These are phyloP conservation scores for Phycomyces blakesleeanus DNA, from an alignment of 192 early-diverging fungal genomes.

Conservation along the genomic window DNA sequence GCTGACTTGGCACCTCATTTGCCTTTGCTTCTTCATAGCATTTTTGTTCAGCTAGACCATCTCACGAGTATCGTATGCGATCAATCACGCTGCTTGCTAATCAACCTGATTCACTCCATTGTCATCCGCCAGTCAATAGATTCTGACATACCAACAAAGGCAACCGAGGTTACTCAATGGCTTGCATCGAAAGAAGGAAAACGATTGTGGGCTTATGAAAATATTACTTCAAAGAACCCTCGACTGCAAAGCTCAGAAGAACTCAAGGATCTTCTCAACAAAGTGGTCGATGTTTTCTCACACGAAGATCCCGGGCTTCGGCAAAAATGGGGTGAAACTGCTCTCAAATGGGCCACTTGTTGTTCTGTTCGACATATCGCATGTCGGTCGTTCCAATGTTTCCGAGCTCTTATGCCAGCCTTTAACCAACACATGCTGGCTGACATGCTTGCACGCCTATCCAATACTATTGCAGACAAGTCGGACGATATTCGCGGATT, in stretches of 20 bases:
- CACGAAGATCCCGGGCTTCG: slow-evolving; percentile 45
- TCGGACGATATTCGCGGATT: slow-evolving; percentile 78
- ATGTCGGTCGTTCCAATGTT: slow-evolving; percentile 81
- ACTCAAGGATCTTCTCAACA: slow-evolving; percentile 45
- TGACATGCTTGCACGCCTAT: slow-evolving; percentile 70
- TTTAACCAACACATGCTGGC: slow-evolving; percentile 74
- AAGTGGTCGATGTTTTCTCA: slow-evolving; percentile 47
- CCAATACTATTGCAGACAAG: slow-evolving; percentile 72
- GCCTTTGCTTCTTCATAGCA: slow-evolving; percentile 66
- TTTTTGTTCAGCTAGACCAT: slow-evolving; percentile 83
- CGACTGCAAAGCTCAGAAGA: slow-evolving; percentile 43
- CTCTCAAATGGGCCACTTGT: slow-evolving; percentile 76
- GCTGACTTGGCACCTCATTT: slow-evolving; percentile 59
- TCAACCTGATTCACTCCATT: slow-evolving; percentile 74
- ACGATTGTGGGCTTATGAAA: slow-evolving; percentile 77
- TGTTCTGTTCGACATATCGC: slow-evolving; percentile 87
- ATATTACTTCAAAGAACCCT: slow-evolving; percentile 56
- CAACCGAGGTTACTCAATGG: slow-evolving; percentile 40
- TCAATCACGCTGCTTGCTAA: slow-evolving; percentile 65
- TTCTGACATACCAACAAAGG: slow-evolving; percentile 43
- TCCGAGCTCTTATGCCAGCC: slow-evolving; percentile 64
- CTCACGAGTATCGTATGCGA: slow-evolving; percentile 73
- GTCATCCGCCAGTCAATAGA: slow-evolving; percentile 60
- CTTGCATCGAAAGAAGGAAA: slow-evolving; percentile 67
- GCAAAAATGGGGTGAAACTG: slow-evolving; percentile 75